Evolutionary conservation across 2,329 filamentous ascomycete genomes (phyloP), one percentile per base, ranked within the genome.

Genomic region (Ascochyta fabae): DNA sequence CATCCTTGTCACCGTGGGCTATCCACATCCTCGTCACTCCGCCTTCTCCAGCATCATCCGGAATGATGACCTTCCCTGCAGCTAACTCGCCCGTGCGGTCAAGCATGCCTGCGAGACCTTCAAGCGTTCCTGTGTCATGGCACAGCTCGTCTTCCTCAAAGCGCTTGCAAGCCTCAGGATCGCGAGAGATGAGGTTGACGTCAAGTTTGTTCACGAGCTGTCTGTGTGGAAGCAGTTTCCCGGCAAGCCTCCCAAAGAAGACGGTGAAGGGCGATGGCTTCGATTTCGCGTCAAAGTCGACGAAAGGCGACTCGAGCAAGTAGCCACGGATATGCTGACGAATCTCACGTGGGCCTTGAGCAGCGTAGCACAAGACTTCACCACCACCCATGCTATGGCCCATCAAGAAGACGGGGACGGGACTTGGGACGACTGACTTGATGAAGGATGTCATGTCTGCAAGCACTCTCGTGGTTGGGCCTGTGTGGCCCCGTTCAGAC

Each of bases 361-460:
- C 75, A 57, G 78, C 79, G 64, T 85, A 88, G 39, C 85, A 86
- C 8, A 96, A 78, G 6, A 87, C 84, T 75, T 96, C 84, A 23
- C 87, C 91, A 56, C 93, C 93, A 62, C 93, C 93, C 91, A 96
- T 96, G 22, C 88, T 92, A 76, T 96, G 92, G 48, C 93, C 93
- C 80, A 95, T 86, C 19, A 97, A 82, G 77, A 96, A 97, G 15
- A 96, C 71, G 0, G 92, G 91, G 3, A 76, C 58, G 9, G 73
- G 64, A 36, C 76, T 72, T 9, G 82, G 82, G 5, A 88, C 78
- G 59, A 88, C 83, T 29, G 80, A 78, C 56, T 81, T 81, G 62
- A 95, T 81, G 73, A 97, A 91, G 39, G 87, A 87, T 10, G 87
- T 90, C 50, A 96, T 87, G 74, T 97, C 93, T 54, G 84, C 81